Conservation (phyloP, 192 early-diverging fungal species). For the Coemansia reversa region DNA sequence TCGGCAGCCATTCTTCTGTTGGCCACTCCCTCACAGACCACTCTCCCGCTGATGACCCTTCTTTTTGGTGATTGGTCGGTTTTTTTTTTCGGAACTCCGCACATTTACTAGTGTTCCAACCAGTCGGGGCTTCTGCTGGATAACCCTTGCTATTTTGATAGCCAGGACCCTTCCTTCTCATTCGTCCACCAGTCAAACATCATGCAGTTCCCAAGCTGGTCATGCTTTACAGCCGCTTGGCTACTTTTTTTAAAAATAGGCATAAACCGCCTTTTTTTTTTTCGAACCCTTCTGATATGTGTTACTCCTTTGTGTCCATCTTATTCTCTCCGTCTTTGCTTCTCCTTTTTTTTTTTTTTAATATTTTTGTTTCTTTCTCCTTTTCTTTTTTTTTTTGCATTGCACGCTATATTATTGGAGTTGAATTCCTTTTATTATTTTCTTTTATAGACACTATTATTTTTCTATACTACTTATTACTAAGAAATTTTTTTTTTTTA, state of each 20-base stretch:
- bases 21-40: not conserved
- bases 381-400: slow-evolving; percentile 5
- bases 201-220: not conserved
- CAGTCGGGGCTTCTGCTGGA: too few species aligned
- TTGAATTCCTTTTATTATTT: too few species aligned
- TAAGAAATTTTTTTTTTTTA: too few species aligned
- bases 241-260: not conserved
- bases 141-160: not conserved
- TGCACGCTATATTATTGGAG: not conserved
- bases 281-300: slow-evolving; percentile 2
- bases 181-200: not conserved
- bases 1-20: not conserved
- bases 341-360: slow-evolving; percentile 6
- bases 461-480: too few species aligned
- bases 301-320: slow-evolving; percentile 10
- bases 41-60: not conserved
- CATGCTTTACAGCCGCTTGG: slow-evolving; percentile 5
- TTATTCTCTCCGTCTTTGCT: slow-evolving; percentile 1
- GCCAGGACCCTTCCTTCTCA: too few species aligned
- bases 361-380: too few species aligned
- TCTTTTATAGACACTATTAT: too few species aligned
- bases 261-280: not conserved
- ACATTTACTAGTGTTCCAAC: too few species aligned
- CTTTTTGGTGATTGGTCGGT: too few species aligned
- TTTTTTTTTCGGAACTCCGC: too few species aligned